Base-by-base conservation (phyloP, 129 eudicot genomes). In the Tagetes patula region DNA sequence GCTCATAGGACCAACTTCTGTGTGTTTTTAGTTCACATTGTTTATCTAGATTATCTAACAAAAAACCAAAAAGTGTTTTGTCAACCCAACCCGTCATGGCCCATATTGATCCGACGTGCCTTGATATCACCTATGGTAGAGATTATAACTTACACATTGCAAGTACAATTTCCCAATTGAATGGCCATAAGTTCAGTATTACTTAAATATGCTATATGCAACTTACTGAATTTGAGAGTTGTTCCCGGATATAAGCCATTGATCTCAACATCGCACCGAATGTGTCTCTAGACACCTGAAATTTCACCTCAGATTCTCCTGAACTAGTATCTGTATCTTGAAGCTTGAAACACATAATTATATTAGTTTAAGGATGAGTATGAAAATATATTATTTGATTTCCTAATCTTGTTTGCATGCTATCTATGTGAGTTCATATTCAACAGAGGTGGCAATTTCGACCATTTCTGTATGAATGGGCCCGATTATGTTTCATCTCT, bases 231-330 rank as follows among this genome's bases (percentile, higher is more conserved):
- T 67, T 85, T 50, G 95, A 92, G 34, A 92, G 91, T 77, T 92
- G 98, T 77, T 92, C 98, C 42, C 96, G 88, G 53, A 92, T 92
- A 82, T 92, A 92, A 39, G 96, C 96, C 96, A 92, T 92, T 58
- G 98, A 92, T 81, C 98, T 86, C 90, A 92, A 79, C 98, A 92
- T 89, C 74, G 98, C 98, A 79, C 96, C 98, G 70, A 92, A 85
- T 34, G 98, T 92, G 74, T 92, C 98, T 75, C 91, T 87, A 3
- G 98, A 92, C 69, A 92, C 96, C 87, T 92, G 96, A 79, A 92
- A 92, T 75, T 89, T 92, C 72, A 92, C 96, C 82, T 89, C 98
- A 49, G 96, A 92, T 79, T 89, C 98, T 78, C 87, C 98, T 34
- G 88, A 66, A 68, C 77, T 80, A 63, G 90, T 81, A 74, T 87